Evolutionary conservation across 2,329 filamentous ascomycete species (phyloP).

Genomic region (Teratosphaeria destructans): DNA sequence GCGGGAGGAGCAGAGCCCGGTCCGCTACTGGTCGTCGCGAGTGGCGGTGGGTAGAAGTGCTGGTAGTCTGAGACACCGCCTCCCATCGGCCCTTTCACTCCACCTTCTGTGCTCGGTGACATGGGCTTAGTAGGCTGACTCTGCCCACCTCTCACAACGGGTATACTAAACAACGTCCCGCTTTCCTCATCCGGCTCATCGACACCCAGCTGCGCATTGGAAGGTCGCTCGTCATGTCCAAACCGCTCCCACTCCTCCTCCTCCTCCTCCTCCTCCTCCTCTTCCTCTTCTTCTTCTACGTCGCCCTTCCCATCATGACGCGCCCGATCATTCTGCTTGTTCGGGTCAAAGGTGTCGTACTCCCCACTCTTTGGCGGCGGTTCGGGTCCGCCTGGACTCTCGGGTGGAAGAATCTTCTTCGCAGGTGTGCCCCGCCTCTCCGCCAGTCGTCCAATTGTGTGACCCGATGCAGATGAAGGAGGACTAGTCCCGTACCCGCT

Average conservation of each 20-base stretch:
- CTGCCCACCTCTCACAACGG: slow-evolving; percentile 4
- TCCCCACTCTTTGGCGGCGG: slow-evolving; percentile 49
- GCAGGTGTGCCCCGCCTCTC: slow-evolving; percentile 74
- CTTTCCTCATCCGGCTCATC: slow-evolving; percentile 22
- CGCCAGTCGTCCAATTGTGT: slow-evolving; percentile 48
- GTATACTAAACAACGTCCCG: slow-evolving; percentile 11
- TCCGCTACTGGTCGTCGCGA: slow-evolving; percentile 13
- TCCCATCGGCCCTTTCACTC: neutral
- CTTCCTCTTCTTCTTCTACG: neutral
- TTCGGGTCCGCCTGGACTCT: slow-evolving; percentile 63
- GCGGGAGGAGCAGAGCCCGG: slow-evolving; percentile 7
- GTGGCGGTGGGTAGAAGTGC: slow-evolving; percentile 52
- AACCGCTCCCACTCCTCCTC: neutral
- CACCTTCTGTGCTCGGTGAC: slow-evolving; percentile 3
- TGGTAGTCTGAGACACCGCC: slow-evolving; percentile 14
- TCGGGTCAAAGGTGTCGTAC: neutral
- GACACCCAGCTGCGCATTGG: slow-evolving; percentile 31
- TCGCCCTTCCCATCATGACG: slow-evolving; percentile 37
- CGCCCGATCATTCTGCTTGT: neutral
- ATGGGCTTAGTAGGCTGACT: neutral
- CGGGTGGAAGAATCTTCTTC: slow-evolving; percentile 65
- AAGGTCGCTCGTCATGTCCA: neutral
- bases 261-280: neutral
- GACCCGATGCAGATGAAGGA: slow-evolving; percentile 16
- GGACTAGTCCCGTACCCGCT: slow-evolving; percentile 33